These are phyloP conservation scores for Babesia microti DNA, from an alignment of 169 alveolate species.

Conservation along the genomic window DNA sequence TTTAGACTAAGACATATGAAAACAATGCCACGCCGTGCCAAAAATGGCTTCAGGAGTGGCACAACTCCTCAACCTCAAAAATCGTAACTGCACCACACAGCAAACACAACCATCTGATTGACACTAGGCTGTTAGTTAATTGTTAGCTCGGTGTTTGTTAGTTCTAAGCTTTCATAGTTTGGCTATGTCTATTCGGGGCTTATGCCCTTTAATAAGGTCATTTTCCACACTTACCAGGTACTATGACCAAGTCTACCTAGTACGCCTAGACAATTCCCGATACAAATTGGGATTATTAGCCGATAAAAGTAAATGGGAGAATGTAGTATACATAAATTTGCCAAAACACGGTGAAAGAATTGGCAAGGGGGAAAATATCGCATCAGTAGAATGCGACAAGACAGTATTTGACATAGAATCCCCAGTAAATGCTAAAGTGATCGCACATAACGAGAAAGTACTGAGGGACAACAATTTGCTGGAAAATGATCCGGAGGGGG, in stretches of 20 bases:
- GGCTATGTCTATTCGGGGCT: too few relatives aligned
- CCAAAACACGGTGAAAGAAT: conserved; percentile 16
- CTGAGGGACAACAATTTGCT: conserved; percentile 19
- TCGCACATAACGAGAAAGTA: conserved; percentile 26
- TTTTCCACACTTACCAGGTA: too few relatives aligned
- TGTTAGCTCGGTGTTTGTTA: too few relatives aligned
- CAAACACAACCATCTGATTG: too few relatives aligned
- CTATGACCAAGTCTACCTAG: too few relatives aligned
- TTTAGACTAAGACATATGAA: conserved; percentile 85
- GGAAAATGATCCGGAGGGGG: conserved; percentile 7
- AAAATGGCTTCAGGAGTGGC: conserved; percentile 93
- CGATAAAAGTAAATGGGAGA: too few relatives aligned
- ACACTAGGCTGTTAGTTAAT: too few relatives aligned
- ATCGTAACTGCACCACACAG: conserved; percentile 21
- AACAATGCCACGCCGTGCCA: conserved; percentile 85
- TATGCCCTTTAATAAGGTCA: too few relatives aligned
- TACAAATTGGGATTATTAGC: too few relatives aligned
- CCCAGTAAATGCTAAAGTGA: conserved; percentile 20
- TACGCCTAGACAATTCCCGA: too few relatives aligned
- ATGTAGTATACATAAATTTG: conserved; percentile 21
- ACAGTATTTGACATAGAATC: conserved; percentile 36
- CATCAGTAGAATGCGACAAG: conserved; percentile 31
- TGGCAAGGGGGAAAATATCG: conserved; percentile 15
- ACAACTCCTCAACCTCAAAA: conserved; percentile 69
- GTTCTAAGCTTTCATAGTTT: too few relatives aligned